Evolutionary conservation across 2,329 filamentous ascomycete species (phyloP).

Genomic region (Grosmannia huntii): DNA sequence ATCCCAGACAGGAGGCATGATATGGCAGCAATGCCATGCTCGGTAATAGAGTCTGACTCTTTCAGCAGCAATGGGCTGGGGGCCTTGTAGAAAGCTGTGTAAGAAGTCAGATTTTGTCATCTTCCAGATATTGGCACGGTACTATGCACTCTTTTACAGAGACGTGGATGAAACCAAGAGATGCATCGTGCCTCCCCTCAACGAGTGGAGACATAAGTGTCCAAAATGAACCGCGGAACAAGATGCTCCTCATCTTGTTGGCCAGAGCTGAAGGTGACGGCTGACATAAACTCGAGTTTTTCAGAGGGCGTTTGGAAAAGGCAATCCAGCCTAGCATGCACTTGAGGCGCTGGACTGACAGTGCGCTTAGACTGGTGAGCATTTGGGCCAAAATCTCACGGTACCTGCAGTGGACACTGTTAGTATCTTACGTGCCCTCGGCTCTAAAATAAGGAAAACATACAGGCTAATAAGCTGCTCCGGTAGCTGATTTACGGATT

Average conservation of each 20-base stretch:
- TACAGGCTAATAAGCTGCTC: conserved; percentile 2
- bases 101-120: neutral
- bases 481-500: neutral
- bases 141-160: conserved; percentile 14
- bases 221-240: conserved; percentile 8
- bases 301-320: conserved; percentile 22
- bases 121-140: neutral
- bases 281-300: conserved; percentile 21
- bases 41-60: conserved; percentile 2
- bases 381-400: conserved; percentile 17
- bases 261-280: conserved; percentile 8
- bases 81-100: conserved; percentile 10
- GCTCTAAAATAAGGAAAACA: too few relatives aligned
- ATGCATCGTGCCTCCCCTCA: conserved; percentile 11
- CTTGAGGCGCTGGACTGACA: conserved; percentile 17
- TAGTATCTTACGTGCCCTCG: too few relatives aligned
- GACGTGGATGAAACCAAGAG: conserved; percentile 13
- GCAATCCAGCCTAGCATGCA: conserved; percentile 24
- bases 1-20: conserved; percentile 16
- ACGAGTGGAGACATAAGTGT: conserved; percentile 9
- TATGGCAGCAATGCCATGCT: conserved; percentile 15
- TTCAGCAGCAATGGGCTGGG: conserved; percentile 5
- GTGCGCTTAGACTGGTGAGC: conserved; percentile 12
- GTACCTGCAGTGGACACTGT: neutral
- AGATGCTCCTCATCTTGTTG: neutral